Evolutionary conservation across 352 stramenopile genomes (phyloP), one percentile per base, ranked within the genome.

Genomic region (Phytophthora vignae): DNA sequence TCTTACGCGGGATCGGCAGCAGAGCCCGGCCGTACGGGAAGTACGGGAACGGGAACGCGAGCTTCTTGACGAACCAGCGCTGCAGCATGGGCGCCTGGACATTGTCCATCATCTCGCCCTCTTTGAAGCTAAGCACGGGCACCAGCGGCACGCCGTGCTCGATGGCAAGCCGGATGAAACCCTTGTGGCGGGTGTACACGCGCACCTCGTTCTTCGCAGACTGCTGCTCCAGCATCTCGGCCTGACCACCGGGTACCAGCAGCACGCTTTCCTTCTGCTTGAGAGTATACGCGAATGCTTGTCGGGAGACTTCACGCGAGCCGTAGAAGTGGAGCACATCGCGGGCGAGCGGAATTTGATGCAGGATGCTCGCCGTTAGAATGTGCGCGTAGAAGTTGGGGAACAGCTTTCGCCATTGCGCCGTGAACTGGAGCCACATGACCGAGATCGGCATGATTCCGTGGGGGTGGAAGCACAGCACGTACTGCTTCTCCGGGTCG

Each of bases 91-190:
- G 86, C n/a, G 78, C 81, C n/a, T 79, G 81, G 17, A 96, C 68
- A 61, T 95, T 96, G 74, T 94, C 87, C 81, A 96, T 82, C 60
- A 90, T 84, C 53, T 96, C 89, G 33, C 83, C 85, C 69, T 96
- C 89, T 38, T 92, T 85, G 69, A 93, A 96, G 67, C 87, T 94
- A 10, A 96, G 71, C 33, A 96, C 73, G 0, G 89, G 89, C 25
- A 96, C 87, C 2, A 96, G 67, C 33, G 89, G 76, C 17, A 81
- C 80, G 44, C 89, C 89, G 48, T 95, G 78, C 57, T 95, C 85
- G 46, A 96, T 85, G 11, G 89, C 89, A 15, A 95, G 64, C 6
- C 89, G 89, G 17, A 96, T 80, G 56, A 96, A 96, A 10, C 89
- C 89, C 44, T 90, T 90, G 76, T 96, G 89, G 29, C 78, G 72